Evolutionary conservation across 305 asterid species (phyloP).

Genomic region (Rubia tinctorum): DNA sequence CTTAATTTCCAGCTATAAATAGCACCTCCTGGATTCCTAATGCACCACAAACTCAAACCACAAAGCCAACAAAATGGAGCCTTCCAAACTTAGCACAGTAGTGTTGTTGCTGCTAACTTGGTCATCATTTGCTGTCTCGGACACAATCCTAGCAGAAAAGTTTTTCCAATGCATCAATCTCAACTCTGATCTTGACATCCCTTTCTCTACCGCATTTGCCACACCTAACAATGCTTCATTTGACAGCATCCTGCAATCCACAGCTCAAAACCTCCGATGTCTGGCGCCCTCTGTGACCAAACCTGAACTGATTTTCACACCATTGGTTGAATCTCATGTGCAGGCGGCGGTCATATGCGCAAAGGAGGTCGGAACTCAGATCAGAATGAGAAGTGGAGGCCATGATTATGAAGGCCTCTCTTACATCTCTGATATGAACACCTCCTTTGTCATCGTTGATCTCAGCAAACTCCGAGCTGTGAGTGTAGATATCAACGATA

Average conservation of each 20-base stretch:
- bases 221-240: slow-evolving; percentile 59
- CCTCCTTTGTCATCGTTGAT: slow-evolving; percentile 49
- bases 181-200: slow-evolving; percentile 60
- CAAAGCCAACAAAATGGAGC: slow-evolving; percentile 27
- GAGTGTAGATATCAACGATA: slow-evolving; percentile 21
- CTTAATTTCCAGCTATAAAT: slow-evolving; percentile 4
- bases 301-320: slow-evolving; percentile 72
- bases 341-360: slow-evolving; percentile 60
- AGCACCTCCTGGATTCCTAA: slow-evolving; percentile 4
- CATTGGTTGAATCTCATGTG: slow-evolving; percentile 55
- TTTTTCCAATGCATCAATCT: slow-evolving; percentile 57
- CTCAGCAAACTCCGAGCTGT: slow-evolving; percentile 47
- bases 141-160: slow-evolving; percentile 35
- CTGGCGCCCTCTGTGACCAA: slow-evolving; percentile 46
- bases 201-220: slow-evolving; percentile 56
- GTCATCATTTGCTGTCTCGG: slow-evolving; percentile 31
- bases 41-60: neutral
- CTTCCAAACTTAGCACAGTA: slow-evolving; percentile 23
- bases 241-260: slow-evolving; percentile 42
- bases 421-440: slow-evolving; percentile 36
- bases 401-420: slow-evolving; percentile 80
- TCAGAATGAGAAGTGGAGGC: slow-evolving; percentile 74
- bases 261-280: slow-evolving; percentile 68
- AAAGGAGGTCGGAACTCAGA: slow-evolving; percentile 38
- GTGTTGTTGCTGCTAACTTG: slow-evolving; percentile 23